phyloP scores from a whole-genome alignment of 257 asterid genomes.

The Nicotiana paniculata region DNA sequence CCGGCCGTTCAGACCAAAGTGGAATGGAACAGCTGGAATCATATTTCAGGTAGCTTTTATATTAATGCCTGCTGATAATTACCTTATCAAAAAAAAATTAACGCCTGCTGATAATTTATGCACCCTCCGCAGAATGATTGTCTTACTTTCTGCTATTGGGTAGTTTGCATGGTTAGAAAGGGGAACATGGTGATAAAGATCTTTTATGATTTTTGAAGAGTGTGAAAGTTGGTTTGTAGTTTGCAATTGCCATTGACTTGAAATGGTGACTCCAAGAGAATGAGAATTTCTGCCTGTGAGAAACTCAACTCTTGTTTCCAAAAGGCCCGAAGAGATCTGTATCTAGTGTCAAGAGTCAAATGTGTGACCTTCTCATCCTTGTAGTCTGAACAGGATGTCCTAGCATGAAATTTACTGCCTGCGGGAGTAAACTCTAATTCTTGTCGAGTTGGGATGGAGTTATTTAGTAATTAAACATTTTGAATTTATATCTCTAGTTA shows the following conservation, averaged over 20 bases:
- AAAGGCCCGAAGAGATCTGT: neutral
- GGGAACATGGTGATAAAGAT: neutral
- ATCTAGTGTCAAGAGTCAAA: neutral
- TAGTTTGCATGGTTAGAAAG: neutral
- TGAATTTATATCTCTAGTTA: neutral
- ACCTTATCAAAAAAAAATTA: neutral
- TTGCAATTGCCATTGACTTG: neutral
- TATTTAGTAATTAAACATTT: neutral
- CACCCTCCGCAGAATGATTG: neutral
- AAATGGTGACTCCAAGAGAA: neutral
- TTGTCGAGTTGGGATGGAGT: neutral
- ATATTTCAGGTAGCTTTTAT: constrained; percentile 62
- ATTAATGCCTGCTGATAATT: neutral
- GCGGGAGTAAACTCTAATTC: neutral
- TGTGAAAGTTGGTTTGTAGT: neutral
- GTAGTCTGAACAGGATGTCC: neutral
- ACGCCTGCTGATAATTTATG: neutral
- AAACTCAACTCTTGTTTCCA: neutral
- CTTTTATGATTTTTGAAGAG: neutral
- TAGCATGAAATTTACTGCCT: neutral
- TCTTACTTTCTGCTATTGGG: neutral
- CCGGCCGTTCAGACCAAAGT: constrained; percentile 90
- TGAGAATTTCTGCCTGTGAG: neutral
- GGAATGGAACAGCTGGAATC: constrained; percentile 90
- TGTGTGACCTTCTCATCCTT: neutral